Conservation (phyloP, 2,329 filamentous ascomycete genomes). For the Penicillium sp. region DNA sequence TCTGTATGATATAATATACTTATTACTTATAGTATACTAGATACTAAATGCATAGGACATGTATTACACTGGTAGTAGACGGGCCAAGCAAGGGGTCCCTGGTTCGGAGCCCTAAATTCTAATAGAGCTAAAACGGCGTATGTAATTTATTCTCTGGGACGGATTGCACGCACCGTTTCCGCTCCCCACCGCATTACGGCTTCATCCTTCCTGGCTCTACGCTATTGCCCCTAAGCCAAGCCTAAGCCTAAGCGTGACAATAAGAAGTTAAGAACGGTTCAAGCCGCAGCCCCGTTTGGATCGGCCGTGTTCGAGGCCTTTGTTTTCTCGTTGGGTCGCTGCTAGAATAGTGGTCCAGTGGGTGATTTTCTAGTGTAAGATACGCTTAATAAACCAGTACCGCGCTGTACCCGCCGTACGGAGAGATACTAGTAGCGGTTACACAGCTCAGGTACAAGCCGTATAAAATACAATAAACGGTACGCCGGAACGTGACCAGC, state of each 20-base stretch:
- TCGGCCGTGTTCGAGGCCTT: conserved; percentile 9
- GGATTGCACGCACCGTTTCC: conserved; percentile 10
- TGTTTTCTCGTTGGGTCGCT: no score
- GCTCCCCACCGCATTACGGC: conserved; percentile 3
- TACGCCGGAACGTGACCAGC: not conserved
- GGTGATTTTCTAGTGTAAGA: not conserved
- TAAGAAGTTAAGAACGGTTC: no score
- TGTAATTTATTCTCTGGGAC: no score
- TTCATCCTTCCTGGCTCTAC: not conserved
- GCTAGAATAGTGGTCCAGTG: no score
- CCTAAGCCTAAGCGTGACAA: not conserved
- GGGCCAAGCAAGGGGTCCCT: conserved; percentile 6
- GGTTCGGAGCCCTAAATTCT: no score
- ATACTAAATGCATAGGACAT: no score
- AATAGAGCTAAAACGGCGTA: no score
- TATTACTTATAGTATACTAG: no score
- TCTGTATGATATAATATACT: no score
- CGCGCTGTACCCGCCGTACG: not conserved
- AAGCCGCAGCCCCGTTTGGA: not conserved
- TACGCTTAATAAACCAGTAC: not conserved
- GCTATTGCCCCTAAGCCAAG: not conserved
- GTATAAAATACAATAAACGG: no score
- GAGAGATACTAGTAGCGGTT: not conserved
- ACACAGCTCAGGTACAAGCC: not conserved
- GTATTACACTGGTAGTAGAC: no score